These are phyloP conservation scores for Ceraceosorus guamensis DNA, from an alignment of 1,284 basidiomycete genomes.

Conservation along the genomic window DNA sequence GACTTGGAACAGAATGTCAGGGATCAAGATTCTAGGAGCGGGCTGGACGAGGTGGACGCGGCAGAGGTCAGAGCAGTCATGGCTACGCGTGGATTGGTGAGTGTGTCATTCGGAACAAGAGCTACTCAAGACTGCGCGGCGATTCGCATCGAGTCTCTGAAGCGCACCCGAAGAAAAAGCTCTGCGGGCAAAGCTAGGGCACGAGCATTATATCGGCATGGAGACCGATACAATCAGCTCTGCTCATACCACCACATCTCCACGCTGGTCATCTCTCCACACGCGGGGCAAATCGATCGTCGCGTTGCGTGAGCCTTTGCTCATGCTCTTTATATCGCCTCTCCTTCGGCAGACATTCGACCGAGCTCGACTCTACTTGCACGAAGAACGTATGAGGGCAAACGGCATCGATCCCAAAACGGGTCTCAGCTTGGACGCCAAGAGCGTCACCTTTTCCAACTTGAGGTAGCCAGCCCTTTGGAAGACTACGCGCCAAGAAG, in stretches of 20 bases:
- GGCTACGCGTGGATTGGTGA: slow-evolving; percentile 24
- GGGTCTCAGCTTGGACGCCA: slow-evolving; percentile 38
- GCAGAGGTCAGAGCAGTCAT: slow-evolving; percentile 37
- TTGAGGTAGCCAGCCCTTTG: slow-evolving; percentile 2
- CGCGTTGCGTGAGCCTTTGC: too few relatives aligned
- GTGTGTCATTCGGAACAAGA: too few relatives aligned
- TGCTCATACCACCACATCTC: too few relatives aligned
- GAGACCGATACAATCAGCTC: too few relatives aligned
- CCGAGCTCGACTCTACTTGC: slow-evolving; percentile 38
- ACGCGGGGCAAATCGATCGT: not conserved
- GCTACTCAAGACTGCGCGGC: too few relatives aligned
- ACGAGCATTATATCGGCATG: too few relatives aligned
- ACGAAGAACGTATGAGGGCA: slow-evolving; percentile 23
- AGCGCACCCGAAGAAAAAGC: too few relatives aligned
- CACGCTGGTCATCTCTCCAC: too few relatives aligned
- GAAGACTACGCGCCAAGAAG: too few relatives aligned
- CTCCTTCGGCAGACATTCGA: slow-evolving; percentile 30
- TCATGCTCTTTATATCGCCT: too few relatives aligned
- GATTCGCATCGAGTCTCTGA: too few relatives aligned
- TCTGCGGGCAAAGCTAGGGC: too few relatives aligned
- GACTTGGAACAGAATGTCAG: slow-evolving; percentile 40
- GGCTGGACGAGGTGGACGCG: slow-evolving; percentile 34
- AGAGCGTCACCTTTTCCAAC: slow-evolving; percentile 33
- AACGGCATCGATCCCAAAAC: slow-evolving; percentile 43
- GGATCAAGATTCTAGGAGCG: slow-evolving; percentile 25